Conservation (phyloP, 139 green algal species). For the Limnomonas spitsbergensis region DNA sequence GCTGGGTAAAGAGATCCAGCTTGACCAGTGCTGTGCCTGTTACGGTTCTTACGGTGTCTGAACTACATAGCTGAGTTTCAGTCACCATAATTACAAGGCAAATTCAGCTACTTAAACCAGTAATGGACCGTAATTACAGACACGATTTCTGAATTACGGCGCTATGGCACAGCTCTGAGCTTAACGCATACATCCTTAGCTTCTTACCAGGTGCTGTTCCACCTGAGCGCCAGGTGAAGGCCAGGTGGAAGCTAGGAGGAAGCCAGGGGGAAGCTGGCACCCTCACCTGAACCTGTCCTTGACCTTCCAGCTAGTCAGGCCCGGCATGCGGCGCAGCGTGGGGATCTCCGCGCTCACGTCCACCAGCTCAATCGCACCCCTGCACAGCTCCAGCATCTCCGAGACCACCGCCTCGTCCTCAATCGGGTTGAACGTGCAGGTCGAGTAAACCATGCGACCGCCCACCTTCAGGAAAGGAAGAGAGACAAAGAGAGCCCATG, state of each 20-base stretch:
- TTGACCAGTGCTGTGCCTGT: no score
- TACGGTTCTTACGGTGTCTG: no score
- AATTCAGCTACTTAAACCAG: no score
- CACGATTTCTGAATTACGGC: no score
- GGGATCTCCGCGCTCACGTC: constrained; percentile 78
- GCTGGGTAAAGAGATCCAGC: background rate
- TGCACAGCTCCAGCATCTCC: constrained; percentile 60
- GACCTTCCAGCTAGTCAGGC: constrained; percentile 79
- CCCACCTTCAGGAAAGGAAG: constrained; percentile 64
- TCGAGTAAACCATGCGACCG: constrained; percentile 95
- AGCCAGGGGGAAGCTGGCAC: no score
- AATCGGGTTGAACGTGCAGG: constrained; percentile 96
- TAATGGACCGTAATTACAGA: no score
- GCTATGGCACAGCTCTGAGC: no score
- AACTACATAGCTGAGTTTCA: no score
- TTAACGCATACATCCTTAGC: constrained; percentile 37
- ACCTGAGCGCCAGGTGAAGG: constrained; percentile 25
- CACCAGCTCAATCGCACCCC: constrained; percentile 77
- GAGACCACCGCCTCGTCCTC: constrained; percentile 98
- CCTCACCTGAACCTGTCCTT: constrained; percentile 51
- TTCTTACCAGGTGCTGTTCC: constrained; percentile 65
- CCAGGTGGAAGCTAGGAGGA: background rate
- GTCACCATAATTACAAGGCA: no score
- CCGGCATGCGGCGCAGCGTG: constrained; percentile 69
- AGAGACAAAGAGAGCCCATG: no score